phyloP scores from a whole-genome alignment of 1,284 basidiomycete species.

The Pseudozyma tsukubaensis region DNA sequence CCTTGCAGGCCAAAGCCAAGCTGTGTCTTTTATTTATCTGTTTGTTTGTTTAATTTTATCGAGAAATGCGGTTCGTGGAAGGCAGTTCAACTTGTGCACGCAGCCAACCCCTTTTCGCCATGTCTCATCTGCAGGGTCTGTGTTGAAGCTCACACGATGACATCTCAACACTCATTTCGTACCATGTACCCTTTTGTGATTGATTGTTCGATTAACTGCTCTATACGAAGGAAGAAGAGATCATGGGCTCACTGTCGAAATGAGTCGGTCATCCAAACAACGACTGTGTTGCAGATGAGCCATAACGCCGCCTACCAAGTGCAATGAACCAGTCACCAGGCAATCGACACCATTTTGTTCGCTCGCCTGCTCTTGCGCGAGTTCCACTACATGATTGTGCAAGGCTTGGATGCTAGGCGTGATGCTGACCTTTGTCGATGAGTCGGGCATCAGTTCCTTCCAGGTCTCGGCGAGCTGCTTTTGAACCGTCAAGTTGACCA shows the following conservation, averaged over 20 bases:
- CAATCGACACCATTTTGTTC: conserved; percentile 73
- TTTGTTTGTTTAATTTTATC: no score
- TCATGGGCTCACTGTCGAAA: conserved; percentile 38
- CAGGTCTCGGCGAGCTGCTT: conserved; percentile 58
- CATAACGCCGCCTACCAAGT: conserved; percentile 93
- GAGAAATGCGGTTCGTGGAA: no score
- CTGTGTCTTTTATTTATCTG: no score
- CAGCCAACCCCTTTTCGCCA: no score
- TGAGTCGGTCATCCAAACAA: conserved; percentile 57
- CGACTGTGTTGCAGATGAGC: conserved; percentile 69
- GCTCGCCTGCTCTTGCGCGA: conserved; percentile 73
- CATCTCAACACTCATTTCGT: no score
- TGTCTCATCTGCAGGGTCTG: no score
- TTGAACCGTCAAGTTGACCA: conserved; percentile 59
- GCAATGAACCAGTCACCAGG: conserved; percentile 90
- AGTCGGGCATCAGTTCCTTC: conserved; percentile 35
- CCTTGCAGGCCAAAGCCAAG: no score
- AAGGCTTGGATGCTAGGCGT: conserved; percentile 90
- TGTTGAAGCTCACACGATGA: no score
- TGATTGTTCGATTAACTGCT: no score
- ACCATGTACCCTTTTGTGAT: no score
- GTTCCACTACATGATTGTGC: conserved; percentile 34
- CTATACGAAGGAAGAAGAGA: not conserved
- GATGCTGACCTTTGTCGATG: conserved; percentile 73
- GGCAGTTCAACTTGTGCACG: no score